phyloP scores from a whole-genome alignment of 1,139 yeast species.

The Debaryomycetaceae sp. region DNA sequence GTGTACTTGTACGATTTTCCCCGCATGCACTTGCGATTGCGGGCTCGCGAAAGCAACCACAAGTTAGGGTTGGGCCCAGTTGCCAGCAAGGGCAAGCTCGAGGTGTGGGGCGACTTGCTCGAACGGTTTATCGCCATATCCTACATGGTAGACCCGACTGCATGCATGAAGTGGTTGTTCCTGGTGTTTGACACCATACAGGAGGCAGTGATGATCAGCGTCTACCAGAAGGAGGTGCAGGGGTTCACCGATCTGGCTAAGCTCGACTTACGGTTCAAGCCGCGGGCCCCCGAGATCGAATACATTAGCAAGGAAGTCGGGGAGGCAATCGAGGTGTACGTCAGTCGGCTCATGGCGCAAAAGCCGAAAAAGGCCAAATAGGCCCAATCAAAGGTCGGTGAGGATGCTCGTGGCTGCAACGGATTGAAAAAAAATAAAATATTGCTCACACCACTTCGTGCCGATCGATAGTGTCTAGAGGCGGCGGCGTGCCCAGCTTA shows the following conservation, averaged over 20 bases:
- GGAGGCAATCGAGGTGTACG: conserved; percentile 94
- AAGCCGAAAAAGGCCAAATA: not conserved
- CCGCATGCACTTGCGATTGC: not conserved
- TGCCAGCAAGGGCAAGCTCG: conserved; percentile 8
- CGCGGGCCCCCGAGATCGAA: conserved; percentile 3
- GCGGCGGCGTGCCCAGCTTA: conserved; percentile 3
- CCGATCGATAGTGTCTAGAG: conserved; percentile 1
- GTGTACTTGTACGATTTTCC: conserved; percentile 12
- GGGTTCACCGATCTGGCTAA: conserved; percentile 4
- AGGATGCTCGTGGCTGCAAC: not conserved
- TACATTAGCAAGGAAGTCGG: conserved; percentile 64
- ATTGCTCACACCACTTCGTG: not conserved
- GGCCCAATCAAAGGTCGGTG: conserved; percentile 1
- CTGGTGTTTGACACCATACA: conserved; percentile 10
- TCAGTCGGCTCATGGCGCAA: conserved; percentile 66
- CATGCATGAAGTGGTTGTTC: conserved; percentile 13
- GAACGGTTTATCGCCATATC: conserved; percentile 13
- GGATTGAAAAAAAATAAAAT: not conserved
- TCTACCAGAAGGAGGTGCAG: conserved; percentile 8
- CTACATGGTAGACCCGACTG: conserved; percentile 12
- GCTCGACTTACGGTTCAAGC: conserved; percentile 4
- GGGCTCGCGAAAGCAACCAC: conserved; percentile 5
- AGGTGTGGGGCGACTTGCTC: conserved; percentile 13
- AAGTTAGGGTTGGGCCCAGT: conserved; percentile 4
- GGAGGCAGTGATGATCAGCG: conserved; percentile 8